A percentile compares a stretch with the other conserved stretches of the same genome.
Evolutionary conservation across 1,139 yeast genomes (phyloP).

Genomic region (Candida sp.): DNA sequence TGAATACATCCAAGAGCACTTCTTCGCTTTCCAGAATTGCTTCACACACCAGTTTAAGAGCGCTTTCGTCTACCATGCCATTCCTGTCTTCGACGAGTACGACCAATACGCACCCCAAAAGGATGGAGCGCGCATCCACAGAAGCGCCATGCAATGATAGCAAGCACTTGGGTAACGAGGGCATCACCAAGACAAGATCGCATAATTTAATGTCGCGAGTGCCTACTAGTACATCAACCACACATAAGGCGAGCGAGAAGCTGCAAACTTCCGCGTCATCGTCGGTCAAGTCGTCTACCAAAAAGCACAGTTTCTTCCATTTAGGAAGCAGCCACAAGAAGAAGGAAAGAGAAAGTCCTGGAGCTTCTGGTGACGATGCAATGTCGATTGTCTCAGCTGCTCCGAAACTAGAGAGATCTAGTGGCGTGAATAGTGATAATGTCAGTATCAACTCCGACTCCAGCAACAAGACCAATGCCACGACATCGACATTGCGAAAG

Average conservation of each 20-base stretch:
- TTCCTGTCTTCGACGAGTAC: conserved; percentile 22
- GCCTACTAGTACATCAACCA: conserved; percentile 8
- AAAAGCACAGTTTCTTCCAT: conserved; percentile 30
- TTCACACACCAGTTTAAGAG: conserved; percentile 30
- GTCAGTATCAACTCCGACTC: conserved; percentile 22
- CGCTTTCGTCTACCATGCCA: conserved; percentile 30
- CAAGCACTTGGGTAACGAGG: conserved; percentile 15
- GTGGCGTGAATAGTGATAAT: conserved; percentile 19
- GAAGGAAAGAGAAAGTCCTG: conserved; percentile 6
- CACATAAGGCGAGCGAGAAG: conserved; percentile 16
- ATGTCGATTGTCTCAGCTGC: conserved; percentile 13
- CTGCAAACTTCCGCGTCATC: conserved; percentile 12
- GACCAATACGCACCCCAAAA: conserved; percentile 21
- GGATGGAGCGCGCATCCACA: conserved; percentile 28
- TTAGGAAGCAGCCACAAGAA: conserved; percentile 21
- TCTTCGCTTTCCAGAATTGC: conserved; percentile 23
- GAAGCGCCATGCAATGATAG: conserved; percentile 24
- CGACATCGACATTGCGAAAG: background rate
- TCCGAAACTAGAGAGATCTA: conserved; percentile 8
- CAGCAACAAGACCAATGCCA: conserved; percentile 13
- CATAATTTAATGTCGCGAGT: conserved; percentile 15
- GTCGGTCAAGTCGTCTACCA: conserved; percentile 16
- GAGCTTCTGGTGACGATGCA: conserved; percentile 12
- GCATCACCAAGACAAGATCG: conserved; percentile 6
- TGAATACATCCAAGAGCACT: conserved; percentile 6